Percentiles rank a stretch among this genome's conserved stretches.
These are phyloP conservation scores for Prunus salicina DNA, from an alignment of 306 rosid species.

Conservation along the genomic window DNA sequence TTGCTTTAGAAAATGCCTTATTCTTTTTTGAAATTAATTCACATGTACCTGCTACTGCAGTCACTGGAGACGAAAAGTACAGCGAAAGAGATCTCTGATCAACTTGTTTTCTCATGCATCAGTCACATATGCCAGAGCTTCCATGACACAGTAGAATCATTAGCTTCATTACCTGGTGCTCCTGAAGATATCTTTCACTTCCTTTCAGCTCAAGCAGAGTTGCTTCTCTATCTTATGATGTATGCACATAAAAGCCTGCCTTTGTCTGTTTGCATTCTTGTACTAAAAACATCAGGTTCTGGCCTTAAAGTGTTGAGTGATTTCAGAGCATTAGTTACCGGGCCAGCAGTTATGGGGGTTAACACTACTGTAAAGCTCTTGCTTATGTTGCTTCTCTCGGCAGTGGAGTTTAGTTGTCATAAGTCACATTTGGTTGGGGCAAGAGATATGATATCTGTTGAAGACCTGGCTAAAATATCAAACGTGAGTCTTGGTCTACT, in stretches of 20 bases:
- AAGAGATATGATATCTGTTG: constrained; percentile 36
- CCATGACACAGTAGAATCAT: constrained; percentile 51
- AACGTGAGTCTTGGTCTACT: constrained; percentile 64
- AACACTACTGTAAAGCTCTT: constrained; percentile 48
- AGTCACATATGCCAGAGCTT: constrained; percentile 63
- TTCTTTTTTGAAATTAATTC: constrained; percentile 3
- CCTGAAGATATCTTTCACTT: constrained; percentile 57
- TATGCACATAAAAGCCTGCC: constrained; percentile 48
- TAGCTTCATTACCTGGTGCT: constrained; percentile 50
- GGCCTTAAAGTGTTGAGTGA: constrained; percentile 67
- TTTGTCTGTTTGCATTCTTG: constrained; percentile 41
- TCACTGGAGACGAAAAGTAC: constrained; percentile 34
- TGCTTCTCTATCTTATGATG: constrained; percentile 58
- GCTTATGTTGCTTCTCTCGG: constrained; percentile 65
- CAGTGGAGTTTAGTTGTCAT: constrained; percentile 52
- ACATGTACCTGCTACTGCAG: constrained; percentile 44
- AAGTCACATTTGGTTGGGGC: constrained; percentile 35
- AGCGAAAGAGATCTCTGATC: constrained; percentile 37
- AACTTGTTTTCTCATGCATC: constrained; percentile 49
- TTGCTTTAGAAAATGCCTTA: background rate
- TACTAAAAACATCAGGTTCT: constrained; percentile 61
- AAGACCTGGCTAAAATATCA: constrained; percentile 61
- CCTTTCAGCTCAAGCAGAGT: constrained; percentile 67
- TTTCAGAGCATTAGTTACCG: constrained; percentile 41
- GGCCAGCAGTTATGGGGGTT: constrained; percentile 46